phyloP scores from a whole-genome alignment of 441 rosid species.

The Sinapis alba region DNA sequence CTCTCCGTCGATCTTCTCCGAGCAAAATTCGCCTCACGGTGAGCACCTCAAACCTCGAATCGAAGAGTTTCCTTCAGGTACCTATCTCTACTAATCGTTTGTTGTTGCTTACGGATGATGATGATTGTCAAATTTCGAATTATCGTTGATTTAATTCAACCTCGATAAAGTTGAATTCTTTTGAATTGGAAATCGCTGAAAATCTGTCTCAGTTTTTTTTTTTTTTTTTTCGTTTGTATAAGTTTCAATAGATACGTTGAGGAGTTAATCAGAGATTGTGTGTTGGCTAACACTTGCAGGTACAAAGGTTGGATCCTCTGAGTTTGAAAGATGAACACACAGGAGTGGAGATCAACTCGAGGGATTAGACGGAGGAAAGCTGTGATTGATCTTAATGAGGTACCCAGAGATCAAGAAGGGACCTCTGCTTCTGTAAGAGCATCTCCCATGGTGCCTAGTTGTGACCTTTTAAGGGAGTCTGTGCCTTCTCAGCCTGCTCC shows the following conservation, averaged over 20 bases:
- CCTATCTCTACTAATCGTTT: background rate
- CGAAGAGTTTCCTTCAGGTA: background rate
- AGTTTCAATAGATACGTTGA: no score
- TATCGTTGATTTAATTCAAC: background rate
- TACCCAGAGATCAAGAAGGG: constrained; percentile 75
- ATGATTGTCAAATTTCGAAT: background rate
- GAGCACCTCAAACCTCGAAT: background rate
- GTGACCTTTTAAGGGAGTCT: constrained; percentile 36
- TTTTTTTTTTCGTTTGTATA: no score
- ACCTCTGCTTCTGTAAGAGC: constrained; percentile 46
- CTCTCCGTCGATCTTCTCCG: constrained; percentile 12
- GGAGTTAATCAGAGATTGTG: background rate
- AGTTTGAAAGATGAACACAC: constrained; percentile 57
- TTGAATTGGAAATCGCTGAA: background rate
- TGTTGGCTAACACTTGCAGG: constrained; percentile 5
- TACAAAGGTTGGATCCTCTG: background rate
- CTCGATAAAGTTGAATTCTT: background rate
- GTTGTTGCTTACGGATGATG: background rate
- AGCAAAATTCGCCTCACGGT: constrained; percentile 22
- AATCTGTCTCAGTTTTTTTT: background rate
- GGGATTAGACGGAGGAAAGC: constrained; percentile 69
- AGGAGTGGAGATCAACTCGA: constrained; percentile 48
- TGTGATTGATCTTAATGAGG: constrained; percentile 59
- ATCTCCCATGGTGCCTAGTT: constrained; percentile 34
- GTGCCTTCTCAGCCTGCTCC: constrained; percentile 30